phyloP scores from a whole-genome alignment of 257 asterid species.

The Petrea volubilis region DNA sequence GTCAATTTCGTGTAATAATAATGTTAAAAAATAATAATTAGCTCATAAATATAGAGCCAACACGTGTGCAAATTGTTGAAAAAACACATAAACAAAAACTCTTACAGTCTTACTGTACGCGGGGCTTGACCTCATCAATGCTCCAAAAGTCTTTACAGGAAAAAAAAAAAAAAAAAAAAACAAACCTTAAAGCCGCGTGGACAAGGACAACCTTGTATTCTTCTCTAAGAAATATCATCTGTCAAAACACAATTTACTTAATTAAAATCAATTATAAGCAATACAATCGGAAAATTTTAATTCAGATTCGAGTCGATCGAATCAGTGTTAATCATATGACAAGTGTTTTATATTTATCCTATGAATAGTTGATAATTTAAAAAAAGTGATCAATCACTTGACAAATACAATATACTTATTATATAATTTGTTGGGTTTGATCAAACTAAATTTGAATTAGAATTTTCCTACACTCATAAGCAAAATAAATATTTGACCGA shows the following conservation, averaged over 20 bases:
- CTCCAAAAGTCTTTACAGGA: neutral
- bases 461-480: no score
- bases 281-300: no score
- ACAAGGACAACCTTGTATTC: slow-evolving; percentile 5
- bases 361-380: no score
- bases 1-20: neutral
- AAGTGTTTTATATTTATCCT: no score
- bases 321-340: no score
- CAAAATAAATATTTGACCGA: no score
- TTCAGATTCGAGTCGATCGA: no score
- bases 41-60: neutral
- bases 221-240: neutral
- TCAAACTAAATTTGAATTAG: no score
- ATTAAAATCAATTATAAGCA: neutral
- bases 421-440: no score
- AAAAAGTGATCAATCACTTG: no score
- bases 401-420: no score
- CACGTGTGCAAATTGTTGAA: neutral
- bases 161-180: no score
- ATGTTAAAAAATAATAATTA: neutral
- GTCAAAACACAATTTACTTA: neutral
- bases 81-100: neutral
- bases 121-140: neutral
- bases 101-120: slow-evolving; percentile 15
- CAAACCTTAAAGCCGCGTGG: slow-evolving; percentile 9